These are phyloP conservation scores for Knoxia roxburghii DNA, from an alignment of 257 asterid species.

Conservation along the genomic window DNA sequence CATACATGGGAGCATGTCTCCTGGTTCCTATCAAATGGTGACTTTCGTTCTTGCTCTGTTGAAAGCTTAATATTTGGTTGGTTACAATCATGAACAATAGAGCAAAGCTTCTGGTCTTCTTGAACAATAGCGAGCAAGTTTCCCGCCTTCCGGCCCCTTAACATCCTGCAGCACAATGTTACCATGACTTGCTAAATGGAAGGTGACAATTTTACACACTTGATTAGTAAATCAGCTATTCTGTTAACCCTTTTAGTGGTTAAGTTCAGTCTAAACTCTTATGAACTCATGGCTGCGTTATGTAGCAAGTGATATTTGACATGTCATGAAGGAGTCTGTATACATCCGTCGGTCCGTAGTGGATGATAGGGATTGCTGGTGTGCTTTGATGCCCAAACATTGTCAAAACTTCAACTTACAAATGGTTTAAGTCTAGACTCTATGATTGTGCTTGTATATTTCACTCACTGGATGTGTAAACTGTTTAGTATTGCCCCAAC, in stretches of 20 bases:
- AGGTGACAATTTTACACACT: not conserved
- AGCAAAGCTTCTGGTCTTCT: not conserved
- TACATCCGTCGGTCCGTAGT: not conserved
- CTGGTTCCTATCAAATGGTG: not conserved
- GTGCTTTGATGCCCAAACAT: not conserved
- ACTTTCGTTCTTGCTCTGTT: not conserved
- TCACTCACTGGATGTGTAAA: not conserved
- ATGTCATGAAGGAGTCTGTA: not conserved
- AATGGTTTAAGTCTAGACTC: not conserved
- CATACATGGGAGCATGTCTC: not conserved
- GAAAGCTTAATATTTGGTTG: not conserved
- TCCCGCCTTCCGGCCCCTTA: not conserved
- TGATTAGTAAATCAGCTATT: not conserved
- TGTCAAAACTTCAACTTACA: not conserved
- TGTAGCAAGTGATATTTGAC: not conserved
- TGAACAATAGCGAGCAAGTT: not conserved
- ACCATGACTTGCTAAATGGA: not conserved
- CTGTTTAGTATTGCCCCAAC: not conserved
- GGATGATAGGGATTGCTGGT: not conserved
- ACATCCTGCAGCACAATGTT: not conserved
- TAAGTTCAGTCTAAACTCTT: not conserved
- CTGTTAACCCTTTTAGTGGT: no score
- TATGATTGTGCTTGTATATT: not conserved
- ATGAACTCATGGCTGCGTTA: not conserved
- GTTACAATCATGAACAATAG: not conserved